These are phyloP conservation scores for Tausonia pullulans DNA, from an alignment of 1,284 basidiomycete species.

Conservation along the genomic window DNA sequence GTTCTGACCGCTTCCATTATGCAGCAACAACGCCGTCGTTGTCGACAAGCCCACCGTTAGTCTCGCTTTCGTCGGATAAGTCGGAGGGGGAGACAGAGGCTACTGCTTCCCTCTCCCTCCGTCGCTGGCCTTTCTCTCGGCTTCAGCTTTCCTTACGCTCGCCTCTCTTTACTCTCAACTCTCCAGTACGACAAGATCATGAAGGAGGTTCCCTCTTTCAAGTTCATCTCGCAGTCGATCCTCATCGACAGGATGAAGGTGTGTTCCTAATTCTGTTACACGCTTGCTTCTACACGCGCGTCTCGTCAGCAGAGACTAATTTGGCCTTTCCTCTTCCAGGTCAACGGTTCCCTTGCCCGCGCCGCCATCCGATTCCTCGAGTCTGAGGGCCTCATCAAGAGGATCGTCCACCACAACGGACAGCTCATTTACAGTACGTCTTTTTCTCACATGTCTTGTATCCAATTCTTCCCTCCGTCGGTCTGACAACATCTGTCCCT, in stretches of 20 bases:
- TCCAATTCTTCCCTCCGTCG: no score
- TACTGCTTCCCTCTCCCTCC: slow-evolving; percentile 3
- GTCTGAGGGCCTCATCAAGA: slow-evolving; percentile 92
- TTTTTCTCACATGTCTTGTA: neutral
- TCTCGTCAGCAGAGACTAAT: neutral
- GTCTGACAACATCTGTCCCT: neutral
- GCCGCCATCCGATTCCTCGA: slow-evolving; percentile 87
- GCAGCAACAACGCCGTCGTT: slow-evolving; percentile 74
- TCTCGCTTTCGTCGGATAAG: neutral
- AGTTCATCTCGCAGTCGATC: slow-evolving; percentile 94
- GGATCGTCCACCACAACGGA: slow-evolving; percentile 49
- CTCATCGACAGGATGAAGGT: slow-evolving; percentile 76
- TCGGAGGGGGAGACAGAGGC: neutral
- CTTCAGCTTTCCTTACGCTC: slow-evolving; percentile 14
- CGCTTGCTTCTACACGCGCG: neutral
- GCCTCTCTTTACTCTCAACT: neutral
- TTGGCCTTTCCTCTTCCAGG: slow-evolving; percentile 19
- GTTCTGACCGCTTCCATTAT: slow-evolving; percentile 32
- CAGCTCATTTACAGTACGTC: slow-evolving; percentile 40
- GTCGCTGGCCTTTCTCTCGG: slow-evolving; percentile 18
- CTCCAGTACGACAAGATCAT: slow-evolving; percentile 84
- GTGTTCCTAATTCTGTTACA: neutral
- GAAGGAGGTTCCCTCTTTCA: slow-evolving; percentile 99
- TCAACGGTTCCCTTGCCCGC: slow-evolving; percentile 92
- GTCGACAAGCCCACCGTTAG: slow-evolving; percentile 63